Base-by-base conservation (phyloP, 202 grass and related monocot species). In the Zoysia matrella region DNA sequence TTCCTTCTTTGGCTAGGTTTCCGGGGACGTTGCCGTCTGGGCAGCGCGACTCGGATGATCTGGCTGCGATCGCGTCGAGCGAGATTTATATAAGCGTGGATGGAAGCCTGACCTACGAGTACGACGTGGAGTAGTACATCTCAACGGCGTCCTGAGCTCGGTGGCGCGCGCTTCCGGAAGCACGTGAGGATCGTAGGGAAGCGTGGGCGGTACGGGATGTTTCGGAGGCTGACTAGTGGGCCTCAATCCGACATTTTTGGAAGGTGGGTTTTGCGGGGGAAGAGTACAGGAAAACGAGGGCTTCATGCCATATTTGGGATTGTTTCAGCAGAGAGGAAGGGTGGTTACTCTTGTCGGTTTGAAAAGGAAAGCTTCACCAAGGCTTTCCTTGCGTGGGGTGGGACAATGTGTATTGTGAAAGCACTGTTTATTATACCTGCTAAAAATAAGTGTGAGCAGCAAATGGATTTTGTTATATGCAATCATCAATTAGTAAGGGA, bases 191-290 rank as follows among this genome's bases (percentile, higher is more conserved):
- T 69, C 64, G 60, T 42, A 65, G 30, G 30, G 30, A 36, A 36
- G 30, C 30, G 30, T 36, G 30, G 30, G 30, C 30, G 30, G 30
- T 1, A 36, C 11, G 1, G 56, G n/a, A 55, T 45, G 60, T 46
- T 57, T 47, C 16, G 7, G 66, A 16, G 3, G 3, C 87, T 89
- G 73, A 48, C 83, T 7, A 45, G 88, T 82, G 88, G 83, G 76
- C 1, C 47, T 64, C 11, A 46, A 3, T 46, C 10, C 9, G 4
- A 55, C 69, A 10, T 5, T 55, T 70, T 68, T 12, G 46, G 55
- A 69, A 76, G 78, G 47, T 81, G 84, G 54, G 14, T 87, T 85
- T 82, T 65, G 61, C 74, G 68, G 52, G 52, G 52, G 54, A 16
- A 60, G 39, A 62, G 52, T 69, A 36, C 30, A 36, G 67, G 74